phyloP scores from a whole-genome alignment of 2,329 filamentous ascomycete species.

The Metarhizium humberi region DNA sequence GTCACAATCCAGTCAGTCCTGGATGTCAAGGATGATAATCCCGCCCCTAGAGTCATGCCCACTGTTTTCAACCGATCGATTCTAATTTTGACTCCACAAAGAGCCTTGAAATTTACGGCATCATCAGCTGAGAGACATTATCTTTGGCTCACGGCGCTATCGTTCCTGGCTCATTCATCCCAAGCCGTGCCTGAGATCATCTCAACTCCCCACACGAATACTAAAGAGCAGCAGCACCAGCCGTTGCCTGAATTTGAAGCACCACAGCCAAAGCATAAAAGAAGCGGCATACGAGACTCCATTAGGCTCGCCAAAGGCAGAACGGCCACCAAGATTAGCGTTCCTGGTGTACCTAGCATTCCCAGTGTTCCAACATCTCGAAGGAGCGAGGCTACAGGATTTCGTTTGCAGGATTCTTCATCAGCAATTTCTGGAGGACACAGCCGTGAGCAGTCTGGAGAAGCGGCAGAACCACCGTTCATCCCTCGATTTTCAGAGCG shows the following conservation, averaged over 20 bases:
- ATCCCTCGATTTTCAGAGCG: slow-evolving; percentile 62
- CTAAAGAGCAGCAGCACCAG: slow-evolving; percentile 15
- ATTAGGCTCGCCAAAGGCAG: slow-evolving; percentile 77
- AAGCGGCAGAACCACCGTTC: slow-evolving; percentile 61
- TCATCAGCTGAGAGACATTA: slow-evolving; percentile 77
- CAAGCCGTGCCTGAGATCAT: slow-evolving; percentile 70
- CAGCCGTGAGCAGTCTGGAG: slow-evolving; percentile 40
- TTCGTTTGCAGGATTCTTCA: slow-evolving; percentile 30
- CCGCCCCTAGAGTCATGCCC: slow-evolving; percentile 60
- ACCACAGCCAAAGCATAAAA: slow-evolving; percentile 38
- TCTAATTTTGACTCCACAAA: slow-evolving; percentile 83
- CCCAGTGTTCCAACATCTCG: slow-evolving; percentile 27
- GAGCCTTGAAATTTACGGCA: slow-evolving; percentile 92
- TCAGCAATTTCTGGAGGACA: slow-evolving; percentile 24
- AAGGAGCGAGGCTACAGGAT: slow-evolving; percentile 26
- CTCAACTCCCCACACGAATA: slow-evolving; percentile 36
- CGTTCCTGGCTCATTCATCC: slow-evolving; percentile 85
- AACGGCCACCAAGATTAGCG: slow-evolving; percentile 40
- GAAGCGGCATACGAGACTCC: slow-evolving; percentile 67
- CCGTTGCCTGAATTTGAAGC: slow-evolving; percentile 40
- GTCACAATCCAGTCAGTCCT: slow-evolving; percentile 93
- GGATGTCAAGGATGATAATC: slow-evolving; percentile 91
- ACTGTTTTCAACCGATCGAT: slow-evolving; percentile 85
- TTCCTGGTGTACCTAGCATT: slow-evolving; percentile 40
- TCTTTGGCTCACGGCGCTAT: slow-evolving; percentile 87